Evolutionary conservation across 2,329 filamentous ascomycete genomes (phyloP).

Genomic region (Penicillium oxalicum): DNA sequence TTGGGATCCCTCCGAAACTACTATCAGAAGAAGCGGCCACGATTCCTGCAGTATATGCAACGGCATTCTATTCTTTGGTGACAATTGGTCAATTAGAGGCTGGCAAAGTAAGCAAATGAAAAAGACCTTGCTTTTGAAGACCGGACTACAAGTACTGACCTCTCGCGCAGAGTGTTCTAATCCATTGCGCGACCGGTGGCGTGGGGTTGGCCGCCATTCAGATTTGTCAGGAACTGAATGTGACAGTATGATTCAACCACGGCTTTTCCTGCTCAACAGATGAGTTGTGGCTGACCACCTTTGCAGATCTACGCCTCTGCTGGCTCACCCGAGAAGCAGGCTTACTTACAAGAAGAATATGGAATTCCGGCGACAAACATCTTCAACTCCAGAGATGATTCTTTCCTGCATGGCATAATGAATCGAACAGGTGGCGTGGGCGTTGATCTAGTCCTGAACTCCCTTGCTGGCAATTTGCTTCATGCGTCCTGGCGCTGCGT

Average conservation of each 20-base stretch:
- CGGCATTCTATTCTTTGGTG: slow-evolving; percentile 14
- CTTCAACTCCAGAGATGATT: neutral
- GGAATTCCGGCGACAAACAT: neutral
- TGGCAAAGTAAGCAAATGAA: neutral
- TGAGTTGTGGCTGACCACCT: neutral
- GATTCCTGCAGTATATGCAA: slow-evolving; percentile 4
- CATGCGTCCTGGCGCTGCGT: slow-evolving; percentile 24
- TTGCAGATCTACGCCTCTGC: slow-evolving; percentile 2
- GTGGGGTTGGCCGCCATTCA: slow-evolving; percentile 30
- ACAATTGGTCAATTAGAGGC: slow-evolving; percentile 13
- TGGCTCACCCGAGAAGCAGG: neutral
- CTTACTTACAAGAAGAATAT: neutral
- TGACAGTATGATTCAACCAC: slow-evolving; percentile 18
- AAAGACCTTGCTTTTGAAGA: too few species aligned
- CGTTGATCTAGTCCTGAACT: slow-evolving; percentile 23
- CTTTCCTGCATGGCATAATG: slow-evolving; percentile 6
- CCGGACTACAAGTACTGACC: too few species aligned
- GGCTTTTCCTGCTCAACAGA: too few species aligned
- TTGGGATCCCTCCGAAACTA: neutral
- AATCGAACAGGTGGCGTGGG: slow-evolving; percentile 10
- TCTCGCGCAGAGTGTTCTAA: slow-evolving; percentile 24
- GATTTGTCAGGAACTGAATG: slow-evolving; percentile 20
- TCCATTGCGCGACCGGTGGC: slow-evolving; percentile 29
- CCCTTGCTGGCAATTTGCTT: slow-evolving; percentile 18
- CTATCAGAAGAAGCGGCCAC: slow-evolving; percentile 1